Evolutionary conservation across 306 rosid species (phyloP).

Genomic region (Lathyrus aphaca): DNA sequence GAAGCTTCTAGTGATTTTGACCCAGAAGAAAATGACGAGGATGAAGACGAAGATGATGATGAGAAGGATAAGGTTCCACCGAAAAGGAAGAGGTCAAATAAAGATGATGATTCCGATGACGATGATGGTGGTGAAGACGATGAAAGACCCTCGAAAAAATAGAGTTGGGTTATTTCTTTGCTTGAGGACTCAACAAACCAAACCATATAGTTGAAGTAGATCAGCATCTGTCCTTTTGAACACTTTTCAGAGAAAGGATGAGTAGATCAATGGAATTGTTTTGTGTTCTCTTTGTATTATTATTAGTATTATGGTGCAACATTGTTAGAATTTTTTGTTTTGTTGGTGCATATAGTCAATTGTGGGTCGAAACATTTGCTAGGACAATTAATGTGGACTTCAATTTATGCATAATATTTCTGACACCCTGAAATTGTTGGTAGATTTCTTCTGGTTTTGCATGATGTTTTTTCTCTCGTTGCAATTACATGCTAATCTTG

Average conservation of each 20-base stretch:
- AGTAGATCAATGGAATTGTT: constrained; percentile 46
- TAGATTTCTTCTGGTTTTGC: constrained; percentile 32
- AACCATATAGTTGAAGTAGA: constrained; percentile 52
- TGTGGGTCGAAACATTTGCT: not conserved
- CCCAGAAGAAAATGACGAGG: constrained; percentile 77
- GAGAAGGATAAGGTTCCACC: constrained; percentile 69
- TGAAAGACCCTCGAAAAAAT: constrained; percentile 86
- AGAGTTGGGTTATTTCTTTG: constrained; percentile 49
- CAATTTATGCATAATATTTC: constrained; percentile 40
- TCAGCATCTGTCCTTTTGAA: constrained; percentile 41
- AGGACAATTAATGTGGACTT: not conserved
- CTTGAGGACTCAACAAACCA: constrained; percentile 45
- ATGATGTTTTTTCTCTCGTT: not conserved
- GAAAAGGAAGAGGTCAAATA: constrained; percentile 78
- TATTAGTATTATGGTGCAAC: constrained; percentile 47
- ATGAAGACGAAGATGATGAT: constrained; percentile 51
- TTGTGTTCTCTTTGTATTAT: constrained; percentile 45
- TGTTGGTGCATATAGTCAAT: constrained; percentile 14
- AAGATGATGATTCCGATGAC: constrained; percentile 66
- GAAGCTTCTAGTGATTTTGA: constrained; percentile 88
- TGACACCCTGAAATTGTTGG: constrained; percentile 32
- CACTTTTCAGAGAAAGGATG: constrained; percentile 50
- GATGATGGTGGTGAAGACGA: constrained; percentile 81
- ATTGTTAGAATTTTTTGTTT: constrained; percentile 2
- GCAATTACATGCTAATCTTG: not conserved